These are phyloP conservation scores for Aspergillus terreus DNA, from an alignment of 2,329 filamentous ascomycete species.

Conservation along the genomic window DNA sequence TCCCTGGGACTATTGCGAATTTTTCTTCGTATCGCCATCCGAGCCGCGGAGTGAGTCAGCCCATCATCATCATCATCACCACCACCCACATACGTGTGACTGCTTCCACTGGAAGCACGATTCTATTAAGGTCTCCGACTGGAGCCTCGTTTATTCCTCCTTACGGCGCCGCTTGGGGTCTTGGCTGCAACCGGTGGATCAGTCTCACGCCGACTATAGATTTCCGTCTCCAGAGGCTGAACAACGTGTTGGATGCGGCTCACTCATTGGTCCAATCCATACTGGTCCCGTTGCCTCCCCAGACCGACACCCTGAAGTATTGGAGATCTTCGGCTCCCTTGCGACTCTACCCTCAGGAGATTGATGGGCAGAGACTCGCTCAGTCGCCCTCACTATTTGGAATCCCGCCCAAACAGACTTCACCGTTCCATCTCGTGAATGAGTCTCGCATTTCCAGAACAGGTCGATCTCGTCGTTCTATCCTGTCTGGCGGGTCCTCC, in stretches of 20 bases:
- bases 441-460: conserved; percentile 22
- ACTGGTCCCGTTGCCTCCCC: neutral
- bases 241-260: neutral
- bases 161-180: neutral
- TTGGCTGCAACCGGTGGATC: neutral
- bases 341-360: neutral
- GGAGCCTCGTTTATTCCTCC: too few relatives aligned
- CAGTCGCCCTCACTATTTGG: conserved; percentile 20
- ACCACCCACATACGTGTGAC: too few relatives aligned
- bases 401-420: conserved; percentile 19
- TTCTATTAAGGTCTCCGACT: too few relatives aligned
- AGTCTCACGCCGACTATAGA: neutral
- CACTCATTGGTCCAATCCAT: neutral
- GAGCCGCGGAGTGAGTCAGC: too few relatives aligned
- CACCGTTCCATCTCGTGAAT: conserved; percentile 16
- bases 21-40: too few relatives aligned
- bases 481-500: conserved; percentile 7
- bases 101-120: too few relatives aligned
- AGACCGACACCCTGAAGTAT: neutral
- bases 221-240: neutral
- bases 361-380: conserved; percentile 10
- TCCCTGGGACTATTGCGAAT: too few relatives aligned
- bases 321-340: too few relatives aligned
- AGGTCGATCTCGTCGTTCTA: conserved; percentile 7
- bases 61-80: too few relatives aligned